A percentile compares a stretch with the other conserved stretches of the same genome.
These are phyloP conservation scores for Sesbania bispinosa DNA, from an alignment of 306 rosid genomes.

Conservation along the genomic window DNA sequence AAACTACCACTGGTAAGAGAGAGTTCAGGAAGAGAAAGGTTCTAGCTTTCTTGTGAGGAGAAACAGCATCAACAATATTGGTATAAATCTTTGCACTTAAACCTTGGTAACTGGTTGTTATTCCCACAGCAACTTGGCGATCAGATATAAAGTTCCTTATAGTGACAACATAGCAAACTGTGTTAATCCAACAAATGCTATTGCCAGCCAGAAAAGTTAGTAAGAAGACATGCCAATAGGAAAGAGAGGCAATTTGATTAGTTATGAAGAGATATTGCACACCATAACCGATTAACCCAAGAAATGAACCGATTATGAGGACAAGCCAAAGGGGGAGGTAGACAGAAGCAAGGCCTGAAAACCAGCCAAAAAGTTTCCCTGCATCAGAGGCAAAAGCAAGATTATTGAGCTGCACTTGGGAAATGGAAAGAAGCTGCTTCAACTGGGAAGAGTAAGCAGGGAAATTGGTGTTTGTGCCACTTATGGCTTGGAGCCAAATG, in stretches of 20 bases:
- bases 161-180: no score
- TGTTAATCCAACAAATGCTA: no score
- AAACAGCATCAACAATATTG: constrained; percentile 42
- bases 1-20: constrained; percentile 43
- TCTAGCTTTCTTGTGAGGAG: constrained; percentile 35
- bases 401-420: constrained; percentile 81
- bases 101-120: no score
- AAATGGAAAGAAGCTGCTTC: constrained; percentile 58
- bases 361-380: constrained; percentile 81
- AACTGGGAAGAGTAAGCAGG: constrained; percentile 89
- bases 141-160: no score
- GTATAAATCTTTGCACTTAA: constrained; percentile 83
- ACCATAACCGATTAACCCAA: no score
- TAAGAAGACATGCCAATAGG: no score
- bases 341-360: constrained; percentile 69
- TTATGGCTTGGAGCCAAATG: constrained; percentile 90
- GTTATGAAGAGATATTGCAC: no score
- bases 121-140: no score
- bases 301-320: no score
- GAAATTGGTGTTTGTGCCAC: constrained; percentile 77
- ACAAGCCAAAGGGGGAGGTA: constrained; percentile 73
- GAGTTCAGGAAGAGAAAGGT: constrained; percentile 69
- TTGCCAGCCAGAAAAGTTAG: no score
- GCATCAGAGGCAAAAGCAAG: constrained; percentile 96
- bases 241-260: no score